Percentiles rank a stretch among this genome's conserved stretches.
Conservation (phyloP, 257 asterid species). For the Solanum sejunctum region DNA sequence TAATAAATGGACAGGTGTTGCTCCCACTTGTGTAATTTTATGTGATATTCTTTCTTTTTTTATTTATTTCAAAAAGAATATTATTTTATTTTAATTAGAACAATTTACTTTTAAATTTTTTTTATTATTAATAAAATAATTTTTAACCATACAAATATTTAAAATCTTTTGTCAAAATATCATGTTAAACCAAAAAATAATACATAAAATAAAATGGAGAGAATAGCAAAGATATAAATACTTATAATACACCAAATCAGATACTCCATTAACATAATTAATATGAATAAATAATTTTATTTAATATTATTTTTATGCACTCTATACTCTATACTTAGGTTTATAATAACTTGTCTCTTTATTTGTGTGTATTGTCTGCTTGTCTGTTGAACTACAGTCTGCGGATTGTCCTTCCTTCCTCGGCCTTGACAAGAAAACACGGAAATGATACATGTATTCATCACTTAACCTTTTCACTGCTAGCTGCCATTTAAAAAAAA, state of each 20-base stretch:
- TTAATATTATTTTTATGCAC: neutral
- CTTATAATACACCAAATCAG: neutral
- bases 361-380: conserved; percentile 7
- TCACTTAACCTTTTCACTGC: conserved; percentile 28
- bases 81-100: too few relatives aligned
- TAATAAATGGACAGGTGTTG: too few relatives aligned
- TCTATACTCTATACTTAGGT: neutral
- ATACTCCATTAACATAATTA: neutral
- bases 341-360: neutral
- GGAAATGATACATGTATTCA: conserved; percentile 65
- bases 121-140: too few relatives aligned
- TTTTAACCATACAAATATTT: too few relatives aligned
- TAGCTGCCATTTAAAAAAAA: neutral
- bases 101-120: too few relatives aligned
- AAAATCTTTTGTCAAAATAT: too few relatives aligned
- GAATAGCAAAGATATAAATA: too few relatives aligned
- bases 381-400: conserved; percentile 7
- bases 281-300: too few relatives aligned
- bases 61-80: too few relatives aligned
- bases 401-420: conserved; percentile 51
- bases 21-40: too few relatives aligned
- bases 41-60: too few relatives aligned
- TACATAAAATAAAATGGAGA: too few relatives aligned
- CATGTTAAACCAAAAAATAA: accelerated
- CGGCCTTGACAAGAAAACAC: conserved; percentile 75